A percentile compares a stretch with the other conserved stretches of the same genome.
Conservation (phyloP, 768 basidiomycete genomes). For the Lactarius hengduanensis region DNA sequence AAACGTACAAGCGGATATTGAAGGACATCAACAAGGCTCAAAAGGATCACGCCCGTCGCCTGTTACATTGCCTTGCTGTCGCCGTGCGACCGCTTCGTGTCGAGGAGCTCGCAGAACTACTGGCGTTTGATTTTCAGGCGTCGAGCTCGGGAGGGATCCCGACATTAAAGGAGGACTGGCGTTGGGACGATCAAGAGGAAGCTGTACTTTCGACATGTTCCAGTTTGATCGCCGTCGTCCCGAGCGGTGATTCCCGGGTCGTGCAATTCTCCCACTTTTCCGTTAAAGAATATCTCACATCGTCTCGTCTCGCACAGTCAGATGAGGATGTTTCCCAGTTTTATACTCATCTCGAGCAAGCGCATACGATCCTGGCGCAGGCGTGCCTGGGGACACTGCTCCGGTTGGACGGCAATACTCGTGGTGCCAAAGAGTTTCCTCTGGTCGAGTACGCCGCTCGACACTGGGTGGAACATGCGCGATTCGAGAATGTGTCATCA, state of each 20-base stretch:
- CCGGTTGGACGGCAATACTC: too few species aligned
- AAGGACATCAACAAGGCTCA: background rate
- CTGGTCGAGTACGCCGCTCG: too few species aligned
- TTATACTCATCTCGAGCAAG: background rate
- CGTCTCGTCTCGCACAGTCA: background rate
- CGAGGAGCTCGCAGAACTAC: background rate
- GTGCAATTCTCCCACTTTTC: background rate
- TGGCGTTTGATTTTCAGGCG: background rate
- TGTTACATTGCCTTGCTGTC: background rate
- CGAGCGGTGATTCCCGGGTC: background rate
- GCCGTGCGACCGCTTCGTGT: background rate
- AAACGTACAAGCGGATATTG: background rate
- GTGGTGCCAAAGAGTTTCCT: too few species aligned
- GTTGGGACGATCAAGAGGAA: background rate
- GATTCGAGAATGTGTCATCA: too few species aligned
- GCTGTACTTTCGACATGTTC: background rate
- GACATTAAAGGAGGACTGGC: background rate
- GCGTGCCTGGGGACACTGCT: background rate
- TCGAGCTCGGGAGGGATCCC: background rate
- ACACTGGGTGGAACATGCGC: too few species aligned
- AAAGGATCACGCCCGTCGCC: background rate
- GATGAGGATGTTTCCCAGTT: background rate
- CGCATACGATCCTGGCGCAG: background rate
- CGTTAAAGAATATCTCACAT: background rate
- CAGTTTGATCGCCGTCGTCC: background rate